Evolutionary conservation across 441 rosid genomes (phyloP), one percentile per base, ranked within the genome.

Genomic region (Biscutella laevigata): DNA sequence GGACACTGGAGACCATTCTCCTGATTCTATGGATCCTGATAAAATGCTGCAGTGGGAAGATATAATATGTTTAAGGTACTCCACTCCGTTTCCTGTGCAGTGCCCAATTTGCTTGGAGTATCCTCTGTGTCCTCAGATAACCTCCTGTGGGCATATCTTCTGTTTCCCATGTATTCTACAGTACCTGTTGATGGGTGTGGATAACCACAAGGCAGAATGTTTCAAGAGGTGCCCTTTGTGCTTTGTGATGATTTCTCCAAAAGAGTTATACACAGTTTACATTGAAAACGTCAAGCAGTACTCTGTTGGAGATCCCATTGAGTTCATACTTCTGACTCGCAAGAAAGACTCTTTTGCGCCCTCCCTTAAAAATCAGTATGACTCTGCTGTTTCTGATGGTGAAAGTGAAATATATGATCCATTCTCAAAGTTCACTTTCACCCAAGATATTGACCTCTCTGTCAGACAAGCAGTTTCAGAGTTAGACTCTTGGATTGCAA

Each of bases 91-190:
- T 57, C 72, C 79, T 7, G 92, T 92, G 66, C 99, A 84, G 72
- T 92, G 97, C 35, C 97, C 99, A 8, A 84, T 92, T 66, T 92
- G 99, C 69, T 73, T 92, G 84, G 99, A 86, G 49, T 46, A 71
- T 50, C 99, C 99, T 69, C 71, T 88, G 2, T 92, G 99, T 67
- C 88, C 99, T 1, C 99, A 92, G 62, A 86, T 92, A 53, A 92
- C 99, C 45, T 74, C 94, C 0, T 92, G 99, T 43, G 99, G 99
- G 15, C 98, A 88, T 59, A 81, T 92, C 8, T 92, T 86, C 77
- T 92, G 98, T 74, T 88, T 92, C 70, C 97, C 97, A 0, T 92
- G 98, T 66, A 71, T 92, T 54, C 77, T 92, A 29, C 87, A 63
- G 42, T 92, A 92, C 59, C 66, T 92, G 73, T 68, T 77, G 51